Percentiles rank a stretch among this genome's conserved stretches.
Evolutionary conservation across 805 yeast genomes (phyloP).

Genomic region (Lipomyces sp.): DNA sequence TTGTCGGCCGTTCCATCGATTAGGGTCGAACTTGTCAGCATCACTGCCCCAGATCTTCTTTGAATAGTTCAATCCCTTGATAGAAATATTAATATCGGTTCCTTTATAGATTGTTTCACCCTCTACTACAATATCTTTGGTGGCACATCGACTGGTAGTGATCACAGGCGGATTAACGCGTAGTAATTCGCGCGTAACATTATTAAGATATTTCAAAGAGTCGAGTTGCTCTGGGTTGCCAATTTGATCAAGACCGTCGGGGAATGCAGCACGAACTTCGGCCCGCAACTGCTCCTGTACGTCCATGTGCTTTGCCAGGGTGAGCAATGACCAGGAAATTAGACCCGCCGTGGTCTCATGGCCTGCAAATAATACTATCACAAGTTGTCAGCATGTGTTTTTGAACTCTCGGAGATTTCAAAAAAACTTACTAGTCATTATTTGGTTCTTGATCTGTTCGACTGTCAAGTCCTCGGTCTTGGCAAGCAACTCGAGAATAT

Average conservation of each 20-base stretch:
- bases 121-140: neutral
- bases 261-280: conserved; percentile 25
- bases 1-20: conserved; percentile 30
- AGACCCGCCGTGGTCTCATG: conserved; percentile 34
- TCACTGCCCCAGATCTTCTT: conserved; percentile 28
- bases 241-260: conserved; percentile 20
- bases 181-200: neutral
- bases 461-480: conserved; percentile 8
- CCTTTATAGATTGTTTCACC: neutral
- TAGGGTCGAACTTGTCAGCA: conserved; percentile 28
- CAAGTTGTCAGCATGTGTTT: neutral
- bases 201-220: neutral
- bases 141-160: neutral
- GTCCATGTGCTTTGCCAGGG: conserved; percentile 23
- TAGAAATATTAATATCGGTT: conserved; percentile 9
- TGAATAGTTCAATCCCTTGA: conserved; percentile 13
- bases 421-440: conserved; percentile 17
- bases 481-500: conserved; percentile 22
- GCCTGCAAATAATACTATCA: conserved; percentile 28
- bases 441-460: conserved; percentile 21
- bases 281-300: conserved; percentile 25
- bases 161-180: neutral
- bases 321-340: conserved; percentile 18
- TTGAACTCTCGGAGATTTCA: no score
- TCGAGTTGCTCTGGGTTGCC: conserved; percentile 21